Evolutionary conservation across 805 yeast genomes (phyloP), one percentile per base, ranked within the genome.

Genomic region (Phaffomyces opuntiae): DNA sequence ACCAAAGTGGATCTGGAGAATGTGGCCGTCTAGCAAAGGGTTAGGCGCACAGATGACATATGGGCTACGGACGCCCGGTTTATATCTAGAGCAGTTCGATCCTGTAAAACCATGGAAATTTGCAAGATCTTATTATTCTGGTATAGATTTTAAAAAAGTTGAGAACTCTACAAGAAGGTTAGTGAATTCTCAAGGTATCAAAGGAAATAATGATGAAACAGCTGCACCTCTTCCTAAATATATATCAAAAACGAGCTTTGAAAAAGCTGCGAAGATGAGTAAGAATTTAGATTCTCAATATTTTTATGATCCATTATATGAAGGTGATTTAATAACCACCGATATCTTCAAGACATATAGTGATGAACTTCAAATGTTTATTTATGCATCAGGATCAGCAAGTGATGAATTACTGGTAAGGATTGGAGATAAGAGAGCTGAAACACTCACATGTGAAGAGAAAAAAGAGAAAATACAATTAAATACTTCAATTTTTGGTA

Each of bases 1-100:
- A 27, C 13, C 6, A 14, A 29, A 29, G 31, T 4, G 31, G 21
- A 33, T 9, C 16, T 8, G 12, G 12, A 6, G 17, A 33, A 55
- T 56, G 58, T 70, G 73, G 73, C 75, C 76, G 42, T 64, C 65
- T 16, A 72, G 64, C 45, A 51, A 58, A 27, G 72, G 70, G 8
- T 56, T 67, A 16, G 77, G 78, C 2, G 62, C 61, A 3, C 74
- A 70, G 56, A 58, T 74, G 36, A 52, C 69, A 2, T 68, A 66
- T 48, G 79, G 79, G 1, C 57, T 66, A 0, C 59, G 59, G 11
- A 77, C 78, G 0, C 49, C 64, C 2, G 56, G 52, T n/a, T 40
- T 61, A 0, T 50, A 51, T 34, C 45, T 49, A 0, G 48, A 54
- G 6, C 49, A 51, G 36, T 39, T 44, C 11, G 54, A 52, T 31